Evolutionary conservation across 352 stramenopile species (phyloP).

Genomic region (Paralagenidium karlingii): DNA sequence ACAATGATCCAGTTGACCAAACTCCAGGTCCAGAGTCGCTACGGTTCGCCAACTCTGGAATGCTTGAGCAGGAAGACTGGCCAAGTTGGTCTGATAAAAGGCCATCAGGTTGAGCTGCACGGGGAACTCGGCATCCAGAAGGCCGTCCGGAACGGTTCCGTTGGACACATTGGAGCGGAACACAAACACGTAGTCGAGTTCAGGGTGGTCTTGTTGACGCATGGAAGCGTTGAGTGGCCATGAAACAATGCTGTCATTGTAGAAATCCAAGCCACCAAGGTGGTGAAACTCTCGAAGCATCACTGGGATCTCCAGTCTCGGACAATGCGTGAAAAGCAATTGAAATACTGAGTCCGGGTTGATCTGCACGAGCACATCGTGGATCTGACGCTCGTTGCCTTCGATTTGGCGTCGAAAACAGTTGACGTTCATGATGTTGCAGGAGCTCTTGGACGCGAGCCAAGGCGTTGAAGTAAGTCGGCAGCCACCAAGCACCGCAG

Average conservation of each 20-base stretch:
- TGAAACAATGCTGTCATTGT: conserved; percentile 8
- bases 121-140: conserved; percentile 4
- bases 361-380: background rate
- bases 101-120: conserved; percentile 5
- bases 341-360: conserved; percentile 1
- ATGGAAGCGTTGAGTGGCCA: conserved; percentile 5
- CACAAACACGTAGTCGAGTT: too few species aligned
- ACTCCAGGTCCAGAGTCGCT: too few species aligned
- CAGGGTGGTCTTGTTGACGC: too few species aligned
- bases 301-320: conserved; percentile 4
- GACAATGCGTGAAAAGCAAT: conserved; percentile 10
- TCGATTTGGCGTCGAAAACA: conserved; percentile 4
- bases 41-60: conserved; percentile 3
- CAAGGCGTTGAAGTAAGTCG: conserved; percentile 6
- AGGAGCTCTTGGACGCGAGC: conserved; percentile 5
- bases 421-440: conserved; percentile 11
- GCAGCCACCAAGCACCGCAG: too few species aligned
- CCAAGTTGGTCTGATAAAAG: conserved; percentile 8
- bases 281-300: background rate
- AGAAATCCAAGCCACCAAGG: conserved; percentile 2
- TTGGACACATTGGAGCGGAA: conserved; percentile 6
- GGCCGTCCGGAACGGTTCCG: conserved; percentile 1
- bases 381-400: background rate
- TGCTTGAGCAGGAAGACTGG: conserved; percentile 3
- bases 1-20: too few species aligned